phyloP scores from a whole-genome alignment of 352 stramenopile genomes.

The Pythium vanterpoolii region DNA sequence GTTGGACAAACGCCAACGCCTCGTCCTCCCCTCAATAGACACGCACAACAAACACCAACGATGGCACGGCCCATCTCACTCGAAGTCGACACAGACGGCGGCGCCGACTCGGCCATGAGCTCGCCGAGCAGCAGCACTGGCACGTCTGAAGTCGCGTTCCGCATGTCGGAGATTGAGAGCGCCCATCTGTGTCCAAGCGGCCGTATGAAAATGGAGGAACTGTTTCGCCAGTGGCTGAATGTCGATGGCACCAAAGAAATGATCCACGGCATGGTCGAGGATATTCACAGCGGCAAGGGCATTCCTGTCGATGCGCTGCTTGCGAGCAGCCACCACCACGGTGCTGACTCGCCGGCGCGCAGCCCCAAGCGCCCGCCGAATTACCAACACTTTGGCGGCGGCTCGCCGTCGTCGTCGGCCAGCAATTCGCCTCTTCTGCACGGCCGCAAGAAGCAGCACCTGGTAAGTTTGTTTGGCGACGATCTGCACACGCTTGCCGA shows the following conservation, averaged over 20 bases:
- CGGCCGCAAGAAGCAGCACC: constrained; percentile 53
- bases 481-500: constrained; percentile 54
- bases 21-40: neutral
- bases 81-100: constrained; percentile 40
- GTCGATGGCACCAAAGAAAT: constrained; percentile 82
- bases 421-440: constrained; percentile 36
- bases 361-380: constrained; percentile 81
- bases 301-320: constrained; percentile 40
- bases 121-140: constrained; percentile 44
- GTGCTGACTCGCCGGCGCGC: constrained; percentile 52
- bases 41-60: neutral
- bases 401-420: constrained; percentile 23
- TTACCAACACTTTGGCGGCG: constrained; percentile 58
- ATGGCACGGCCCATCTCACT: constrained; percentile 32
- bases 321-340: constrained; percentile 12
- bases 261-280: constrained; percentile 77
- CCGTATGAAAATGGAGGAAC: constrained; percentile 86
- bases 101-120: constrained; percentile 50
- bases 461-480: constrained; percentile 77
- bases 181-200: constrained; percentile 73
- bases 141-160: constrained; percentile 43
- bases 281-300: constrained; percentile 73
- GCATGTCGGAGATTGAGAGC: constrained; percentile 80
- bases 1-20: neutral
- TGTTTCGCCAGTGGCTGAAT: constrained; percentile 87